Conservation (phyloP, 805 yeast genomes). For the Candida andamanensis region DNA sequence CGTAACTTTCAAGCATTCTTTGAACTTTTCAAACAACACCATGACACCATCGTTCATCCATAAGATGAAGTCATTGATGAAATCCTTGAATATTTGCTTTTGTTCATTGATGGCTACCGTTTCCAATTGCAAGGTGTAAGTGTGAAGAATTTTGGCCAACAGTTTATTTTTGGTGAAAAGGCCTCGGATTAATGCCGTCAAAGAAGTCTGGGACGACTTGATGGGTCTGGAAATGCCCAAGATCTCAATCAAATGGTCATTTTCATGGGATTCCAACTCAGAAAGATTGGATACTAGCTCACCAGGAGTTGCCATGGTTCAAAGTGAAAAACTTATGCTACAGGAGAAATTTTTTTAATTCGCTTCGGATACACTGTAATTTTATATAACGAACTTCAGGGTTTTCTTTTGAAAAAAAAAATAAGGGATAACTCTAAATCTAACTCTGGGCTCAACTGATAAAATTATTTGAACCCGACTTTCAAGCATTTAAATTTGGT, state of each 20-base stretch:
- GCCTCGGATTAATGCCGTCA: constrained; percentile 34
- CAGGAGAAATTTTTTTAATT: background rate
- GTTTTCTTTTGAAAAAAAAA: background rate
- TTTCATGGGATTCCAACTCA: constrained; percentile 24
- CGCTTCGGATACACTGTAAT: too few relatives aligned
- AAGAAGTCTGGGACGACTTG: constrained; percentile 18
- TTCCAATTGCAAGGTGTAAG: constrained; percentile 3
- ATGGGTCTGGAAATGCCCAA: constrained; percentile 30
- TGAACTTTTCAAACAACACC: constrained; percentile 30
- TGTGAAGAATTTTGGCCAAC: constrained; percentile 8
- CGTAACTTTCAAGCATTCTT: constrained; percentile 9
- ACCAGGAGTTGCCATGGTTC: constrained; percentile 9
- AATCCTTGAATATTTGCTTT: constrained; percentile 27
- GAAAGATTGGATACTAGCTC: constrained; percentile 13
- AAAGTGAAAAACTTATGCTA: too few relatives aligned
- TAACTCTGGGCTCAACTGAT: too few relatives aligned
- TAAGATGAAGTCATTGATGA: constrained; percentile 33
- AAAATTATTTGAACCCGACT: too few relatives aligned
- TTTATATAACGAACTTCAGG: too few relatives aligned
- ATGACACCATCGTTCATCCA: constrained; percentile 35
- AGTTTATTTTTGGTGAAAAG: constrained; percentile 32
- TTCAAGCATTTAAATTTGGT: too few relatives aligned
- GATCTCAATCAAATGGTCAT: constrained; percentile 31
- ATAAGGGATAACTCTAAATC: too few relatives aligned
- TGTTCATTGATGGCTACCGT: constrained; percentile 14